Evolutionary conservation across 495 filamentous ascomycete genomes (phyloP).

Genomic region (Neurospora sp.): DNA sequence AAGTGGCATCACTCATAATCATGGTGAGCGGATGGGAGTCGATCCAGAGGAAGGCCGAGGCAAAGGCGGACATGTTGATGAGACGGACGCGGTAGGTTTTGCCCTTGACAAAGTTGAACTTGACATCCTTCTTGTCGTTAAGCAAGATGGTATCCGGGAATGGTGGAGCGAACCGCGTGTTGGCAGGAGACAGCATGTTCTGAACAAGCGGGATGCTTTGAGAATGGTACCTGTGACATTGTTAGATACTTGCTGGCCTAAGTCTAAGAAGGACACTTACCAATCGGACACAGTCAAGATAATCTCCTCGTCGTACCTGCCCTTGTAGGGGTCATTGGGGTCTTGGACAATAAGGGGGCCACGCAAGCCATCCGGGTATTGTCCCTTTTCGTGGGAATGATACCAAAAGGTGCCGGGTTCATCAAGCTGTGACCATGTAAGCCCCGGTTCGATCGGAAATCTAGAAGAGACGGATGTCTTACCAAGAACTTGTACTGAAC

Average conservation of each 20-base stretch:
- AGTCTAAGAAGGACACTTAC: constrained; percentile 33
- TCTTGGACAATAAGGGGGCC: constrained; percentile 67
- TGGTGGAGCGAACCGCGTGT: constrained; percentile 47
- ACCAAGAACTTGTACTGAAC: constrained; percentile 62
- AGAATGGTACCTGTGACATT: constrained; percentile 49
- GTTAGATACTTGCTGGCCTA: constrained; percentile 15
- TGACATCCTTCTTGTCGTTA: constrained; percentile 52
- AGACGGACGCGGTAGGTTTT: constrained; percentile 73
- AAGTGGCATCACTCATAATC: constrained; percentile 40
- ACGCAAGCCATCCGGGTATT: constrained; percentile 71
- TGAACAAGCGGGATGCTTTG: constrained; percentile 45
- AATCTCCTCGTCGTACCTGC: constrained; percentile 59
- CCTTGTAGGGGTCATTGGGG: constrained; percentile 48
- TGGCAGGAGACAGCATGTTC: constrained; percentile 41
- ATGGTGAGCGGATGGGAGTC: constrained; percentile 52
- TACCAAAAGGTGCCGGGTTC: constrained; percentile 72
- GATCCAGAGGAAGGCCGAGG: constrained; percentile 53
- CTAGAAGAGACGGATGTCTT: constrained; percentile 20
- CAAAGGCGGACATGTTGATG: constrained; percentile 61
- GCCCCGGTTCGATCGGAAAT: neutral
- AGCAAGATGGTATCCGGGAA: constrained; percentile 52
- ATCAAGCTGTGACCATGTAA: constrained; percentile 35
- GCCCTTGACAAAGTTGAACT: constrained; percentile 50
- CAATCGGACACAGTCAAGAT: constrained; percentile 51
- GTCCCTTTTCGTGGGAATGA: constrained; percentile 62